A percentile compares a stretch with the other conserved stretches of the same genome.
These are phyloP conservation scores for Candida patagonica DNA, from an alignment of 805 yeast genomes.

Conservation along the genomic window DNA sequence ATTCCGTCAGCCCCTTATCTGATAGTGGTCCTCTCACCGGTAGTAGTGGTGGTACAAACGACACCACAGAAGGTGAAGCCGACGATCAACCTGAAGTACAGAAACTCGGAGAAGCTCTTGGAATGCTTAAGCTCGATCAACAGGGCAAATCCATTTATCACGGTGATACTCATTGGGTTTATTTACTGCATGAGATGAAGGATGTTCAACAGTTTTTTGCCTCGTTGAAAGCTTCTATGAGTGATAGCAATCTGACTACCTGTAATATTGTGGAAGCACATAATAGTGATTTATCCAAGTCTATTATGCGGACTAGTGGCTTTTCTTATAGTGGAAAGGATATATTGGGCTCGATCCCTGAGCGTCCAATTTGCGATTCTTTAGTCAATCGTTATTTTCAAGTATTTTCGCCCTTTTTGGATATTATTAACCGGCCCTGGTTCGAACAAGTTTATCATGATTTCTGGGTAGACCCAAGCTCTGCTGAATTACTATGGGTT, in stretches of 20 bases:
- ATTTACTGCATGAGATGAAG: conserved; percentile 22
- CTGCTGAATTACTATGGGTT: conserved; percentile 24
- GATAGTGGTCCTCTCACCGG: not conserved
- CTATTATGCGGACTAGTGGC: conserved; percentile 1
- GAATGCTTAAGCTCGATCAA: conserved; percentile 27
- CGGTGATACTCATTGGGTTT: conserved; percentile 29
- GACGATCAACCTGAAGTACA: conserved; percentile 5
- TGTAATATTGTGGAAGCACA: not conserved
- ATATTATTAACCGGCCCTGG: conserved; percentile 23
- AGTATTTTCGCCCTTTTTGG: conserved; percentile 21
- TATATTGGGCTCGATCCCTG: conserved; percentile 21
- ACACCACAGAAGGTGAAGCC: not conserved
- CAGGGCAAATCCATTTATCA: conserved; percentile 27
- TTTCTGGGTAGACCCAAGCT: conserved; percentile 24
- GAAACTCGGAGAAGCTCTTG: conserved; percentile 23
- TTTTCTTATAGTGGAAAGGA: conserved; percentile 9
- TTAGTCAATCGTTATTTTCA: conserved; percentile 23
- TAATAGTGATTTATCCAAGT: not conserved
- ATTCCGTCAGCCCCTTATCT: not conserved
- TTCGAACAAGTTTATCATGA: conserved; percentile 20
- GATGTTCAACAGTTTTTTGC: conserved; percentile 18
- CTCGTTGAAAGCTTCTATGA: conserved; percentile 6
- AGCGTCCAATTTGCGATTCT: conserved; percentile 16
- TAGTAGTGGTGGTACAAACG: not conserved
- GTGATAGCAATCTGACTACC: conserved; percentile 6